Base-by-base conservation (phyloP, 1,284 basidiomycete genomes). In the Flammula alnicola region DNA sequence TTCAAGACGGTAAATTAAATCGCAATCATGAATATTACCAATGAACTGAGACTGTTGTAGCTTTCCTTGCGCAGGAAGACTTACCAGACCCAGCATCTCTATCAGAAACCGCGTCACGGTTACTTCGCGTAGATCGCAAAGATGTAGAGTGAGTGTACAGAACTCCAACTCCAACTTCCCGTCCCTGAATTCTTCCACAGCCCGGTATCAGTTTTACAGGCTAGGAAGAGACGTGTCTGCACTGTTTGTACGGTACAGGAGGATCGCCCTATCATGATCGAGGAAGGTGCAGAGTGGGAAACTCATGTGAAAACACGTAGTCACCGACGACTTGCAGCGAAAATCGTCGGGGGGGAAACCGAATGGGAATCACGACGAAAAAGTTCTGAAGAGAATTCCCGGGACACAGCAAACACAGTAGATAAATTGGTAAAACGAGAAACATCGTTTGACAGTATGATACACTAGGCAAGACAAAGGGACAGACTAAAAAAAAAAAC, bases 201-300 rank as follows among this genome's bases (percentile, higher is more conserved):
- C 45, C 89, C 87, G 2, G 66, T 66, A 1, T 73, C 80, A 14
- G 66, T 83, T 7, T 67, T 93, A 1, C 69, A 76, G 41, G 79
- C 81, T 0, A 77, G 86, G 44, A 78, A 72, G 41, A 84, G 86
- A 59, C 61, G 78, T 4, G 68, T 80, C 1, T 98, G 95, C 65
- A 64, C 77, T 1, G 62, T 78, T 1, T 98, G 95, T 63, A 93
- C 92, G 0, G 58, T 63, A 4, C 76, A 92, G 51, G 63, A 74
- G 0, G 65, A 72, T 1, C 71, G 78, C 20, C 94, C 95, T 0
- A 76, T 91, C 47, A 86, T 94, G 77, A 76, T 97, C 10, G 83
- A 88, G 44, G 79, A 83, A 63, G 82, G 81, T 3, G 66, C 70
- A 10, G 79, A 86, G 53, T 91, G 89, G 84, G 75, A 78, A 0